Conservation (phyloP, 345 rosid species). For the Melaleuca alternifolia region DNA sequence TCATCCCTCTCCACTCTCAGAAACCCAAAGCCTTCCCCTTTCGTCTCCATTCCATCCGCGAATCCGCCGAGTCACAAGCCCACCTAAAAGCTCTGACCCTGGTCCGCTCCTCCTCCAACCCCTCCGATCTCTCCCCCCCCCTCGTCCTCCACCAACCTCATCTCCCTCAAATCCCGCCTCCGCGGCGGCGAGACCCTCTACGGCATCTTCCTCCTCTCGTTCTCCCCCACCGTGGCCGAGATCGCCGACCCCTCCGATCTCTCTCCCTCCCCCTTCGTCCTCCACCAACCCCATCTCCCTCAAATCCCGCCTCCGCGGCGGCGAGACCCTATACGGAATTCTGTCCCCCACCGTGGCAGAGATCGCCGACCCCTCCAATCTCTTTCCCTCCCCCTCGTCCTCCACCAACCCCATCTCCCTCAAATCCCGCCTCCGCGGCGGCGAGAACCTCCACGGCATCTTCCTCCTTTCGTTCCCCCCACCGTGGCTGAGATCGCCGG, state of each 20-base stretch:
- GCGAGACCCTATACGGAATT: constrained; percentile 72
- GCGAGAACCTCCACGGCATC: constrained; percentile 71
- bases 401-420: constrained; percentile 19
- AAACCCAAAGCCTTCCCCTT: constrained; percentile 2
- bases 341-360: constrained; percentile 85
- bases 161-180: constrained; percentile 65
- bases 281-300: constrained; percentile 19
- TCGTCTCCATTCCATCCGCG: constrained; percentile 4
- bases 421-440: constrained; percentile 61
- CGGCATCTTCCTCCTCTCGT: constrained; percentile 70
- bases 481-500: constrained; percentile 78
- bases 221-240: constrained; percentile 85
- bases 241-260: constrained; percentile 52
- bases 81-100: constrained; percentile 14
- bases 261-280: constrained; percentile 8
- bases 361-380: constrained; percentile 29
- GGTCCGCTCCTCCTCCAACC: constrained; percentile 2
- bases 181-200: constrained; percentile 61
- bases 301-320: constrained; percentile 61
- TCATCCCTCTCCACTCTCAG: background rate
- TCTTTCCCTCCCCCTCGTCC: constrained; percentile 14
- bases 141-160: background rate
- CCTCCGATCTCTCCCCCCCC: constrained; percentile 20
- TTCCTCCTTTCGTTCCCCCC: constrained; percentile 75
- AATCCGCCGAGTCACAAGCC: constrained; percentile 16